Base-by-base conservation (phyloP, 164 flowering plant species). In the Nelumbo lutea region DNA sequence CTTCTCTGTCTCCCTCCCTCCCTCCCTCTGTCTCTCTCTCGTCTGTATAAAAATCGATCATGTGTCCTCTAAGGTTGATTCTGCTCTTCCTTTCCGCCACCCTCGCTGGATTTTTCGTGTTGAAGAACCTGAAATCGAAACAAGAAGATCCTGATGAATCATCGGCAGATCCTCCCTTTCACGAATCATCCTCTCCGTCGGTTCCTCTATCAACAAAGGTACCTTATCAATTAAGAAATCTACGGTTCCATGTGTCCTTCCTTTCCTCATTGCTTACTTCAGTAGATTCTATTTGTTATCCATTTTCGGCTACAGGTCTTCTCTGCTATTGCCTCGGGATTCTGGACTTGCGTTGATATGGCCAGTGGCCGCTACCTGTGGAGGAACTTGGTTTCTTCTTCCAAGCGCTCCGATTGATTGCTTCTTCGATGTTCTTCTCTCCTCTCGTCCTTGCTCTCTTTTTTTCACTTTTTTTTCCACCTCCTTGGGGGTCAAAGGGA, bases 341-440 rank as follows among this genome's bases (percentile, higher is more conserved):
- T 89, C 51, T 84, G 90, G 90, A 83, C 83, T 6, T 78, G 76
- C 27, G 87, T 89, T 43, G 97, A 91, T 78, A 91, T 91, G 97
- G 95, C 90, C 0, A 86, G 89, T 62, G 94, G 97, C 2, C 82
- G 85, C n/a, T 90, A 89, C 67, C 77, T 89, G 65, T 89, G 97
- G 94, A 87, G 87, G 84, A 74, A 84, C 71, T 70, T 90, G 68
- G 79, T 75, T 14, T 75, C 83, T 2, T 65, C 78, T n/a, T 6
- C 66, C 1, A 42, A 51, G 9, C 15, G 57, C 3, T 53, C 57
- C 2, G 57, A 53, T 11, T 53, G 57, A 53, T 13, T 4, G 27
- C 27, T 27, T 27, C 7, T 46, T 46, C 5, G 7, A 46, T 4
- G 57, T 2, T 11, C 57, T 53, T 10, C 14, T 53, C 57, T 51